phyloP scores from a whole-genome alignment of 78 protist species.

The Dictyostelium capitatum region DNA sequence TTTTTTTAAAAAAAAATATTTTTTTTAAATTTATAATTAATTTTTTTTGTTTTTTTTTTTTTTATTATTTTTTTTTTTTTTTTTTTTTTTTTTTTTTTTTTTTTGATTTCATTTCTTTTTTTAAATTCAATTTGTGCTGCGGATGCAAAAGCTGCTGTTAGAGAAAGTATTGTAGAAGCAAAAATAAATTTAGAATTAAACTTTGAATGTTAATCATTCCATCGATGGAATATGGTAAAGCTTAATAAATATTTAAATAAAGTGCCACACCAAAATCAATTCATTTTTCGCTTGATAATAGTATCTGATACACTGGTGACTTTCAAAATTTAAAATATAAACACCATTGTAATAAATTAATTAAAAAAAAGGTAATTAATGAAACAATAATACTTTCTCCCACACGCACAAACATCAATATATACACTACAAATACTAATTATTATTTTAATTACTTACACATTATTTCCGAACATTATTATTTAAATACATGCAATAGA shows the following conservation, averaged over 20 bases:
- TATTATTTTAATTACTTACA: not conserved
- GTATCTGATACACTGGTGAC: constrained; percentile 80
- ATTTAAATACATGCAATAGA: constrained; percentile 69
- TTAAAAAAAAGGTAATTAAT: constrained; percentile 64
- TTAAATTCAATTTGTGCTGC: constrained; percentile 80
- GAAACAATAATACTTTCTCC: too few relatives aligned
- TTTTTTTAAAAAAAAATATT: too few relatives aligned
- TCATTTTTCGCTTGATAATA: constrained; percentile 52
- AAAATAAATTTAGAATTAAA: constrained; percentile 64
- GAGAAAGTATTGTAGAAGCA: constrained; percentile 76
- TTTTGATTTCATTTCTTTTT: too few relatives aligned
- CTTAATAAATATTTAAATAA: constrained; percentile 68
- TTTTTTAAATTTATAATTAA: too few relatives aligned
- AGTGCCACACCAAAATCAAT: constrained; percentile 56
- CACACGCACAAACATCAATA: too few relatives aligned
- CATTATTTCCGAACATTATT: constrained; percentile 67
- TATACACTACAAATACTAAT: too few relatives aligned
- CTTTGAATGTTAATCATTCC: constrained; percentile 49
- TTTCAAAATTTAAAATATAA: constrained; percentile 50
- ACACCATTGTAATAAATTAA: constrained; percentile 70
- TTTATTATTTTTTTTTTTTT: too few relatives aligned
- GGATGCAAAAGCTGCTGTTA: constrained; percentile 53
- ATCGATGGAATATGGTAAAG: constrained; percentile 81
- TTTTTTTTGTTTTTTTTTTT: too few relatives aligned
- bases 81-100: too few relatives aligned